phyloP scores from a whole-genome alignment of 2,329 filamentous ascomycete species.

The Cladosporium sp. region DNA sequence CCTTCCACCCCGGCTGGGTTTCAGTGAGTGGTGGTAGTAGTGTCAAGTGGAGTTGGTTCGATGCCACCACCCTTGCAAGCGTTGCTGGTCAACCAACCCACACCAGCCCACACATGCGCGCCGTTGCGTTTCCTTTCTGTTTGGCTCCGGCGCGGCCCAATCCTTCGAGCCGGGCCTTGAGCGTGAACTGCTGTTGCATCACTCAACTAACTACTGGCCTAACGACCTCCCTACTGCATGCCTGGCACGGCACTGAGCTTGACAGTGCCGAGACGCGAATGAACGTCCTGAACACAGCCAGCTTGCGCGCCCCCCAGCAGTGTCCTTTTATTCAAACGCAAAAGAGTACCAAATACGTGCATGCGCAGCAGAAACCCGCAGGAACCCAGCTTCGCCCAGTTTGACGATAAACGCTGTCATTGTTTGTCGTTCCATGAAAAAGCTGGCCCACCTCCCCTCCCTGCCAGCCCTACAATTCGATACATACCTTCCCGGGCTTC shows the following conservation, averaged over 20 bases:
- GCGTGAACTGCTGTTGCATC: constrained; percentile 8
- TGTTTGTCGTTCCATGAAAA: not conserved
- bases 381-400: not conserved
- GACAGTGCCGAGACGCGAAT: constrained; percentile 6
- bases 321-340: not conserved
- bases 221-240: no score
- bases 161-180: constrained; percentile 13
- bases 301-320: no score
- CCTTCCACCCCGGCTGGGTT: not conserved
- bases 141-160: constrained; percentile 13
- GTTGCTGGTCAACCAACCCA: not conserved
- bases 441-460: not conserved
- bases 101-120: not conserved
- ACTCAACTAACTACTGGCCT: no score
- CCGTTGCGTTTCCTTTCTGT: not conserved
- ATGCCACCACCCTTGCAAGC: not conserved
- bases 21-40: no score
- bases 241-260: constrained; percentile 2
- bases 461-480: no score
- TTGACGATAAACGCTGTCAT: not conserved
- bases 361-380: not conserved
- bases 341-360: not conserved
- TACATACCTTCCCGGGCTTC: not conserved
- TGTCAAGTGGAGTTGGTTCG: not conserved
- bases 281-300: constrained; percentile 2